Evolutionary conservation across 352 stramenopile species (phyloP), one percentile per base, ranked within the genome.

Genomic region (Globisporangium canariense): DNA sequence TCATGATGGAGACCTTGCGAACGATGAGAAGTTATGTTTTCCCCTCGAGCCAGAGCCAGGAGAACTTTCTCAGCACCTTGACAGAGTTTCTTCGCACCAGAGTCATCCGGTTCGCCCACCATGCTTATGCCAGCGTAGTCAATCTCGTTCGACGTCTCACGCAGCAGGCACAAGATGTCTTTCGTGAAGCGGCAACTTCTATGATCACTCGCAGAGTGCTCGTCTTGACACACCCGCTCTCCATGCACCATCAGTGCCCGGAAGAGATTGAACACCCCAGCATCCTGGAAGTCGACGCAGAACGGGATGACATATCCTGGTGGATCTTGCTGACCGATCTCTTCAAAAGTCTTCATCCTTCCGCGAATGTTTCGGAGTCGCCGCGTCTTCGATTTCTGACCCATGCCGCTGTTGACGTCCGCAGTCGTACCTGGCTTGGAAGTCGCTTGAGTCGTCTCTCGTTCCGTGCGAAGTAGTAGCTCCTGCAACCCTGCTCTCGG

Each of bases 271-370:
- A 80, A 45, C 20, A 88, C 38, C n/a, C 79, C 76, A 4, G 67
- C 25, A 38, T 86, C 75, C 11, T 72, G 59, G 62, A 90, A 89
- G 61, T 89, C 79, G 10, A 84, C 59, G 43, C 70, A 86, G 66
- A 89, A 92, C 1, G 83, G 83, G 41, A 90, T 71, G 38, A 81
- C 69, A 54, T 89, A 85, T 16, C 81, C 83, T 16, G 68, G 69
- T 46, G 62, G 62, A 75, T 93, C 81, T 8, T 60, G 58, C 9
- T 68, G 20, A 25, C 53, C 38, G 47, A 83, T 41, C 11, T 76
- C 65, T 18, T 79, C 64, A 32, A 89, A 49, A 56, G 74, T 72
- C 57, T 75, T 74, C 20, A 87, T 67, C 4, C 79, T 66, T 18
- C 60, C 69, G 36, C 71, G 75, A 66, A 93, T 71, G 51, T 93